A percentile compares a stretch with the other conserved stretches of the same genome.
phyloP scores from a whole-genome alignment of 257 asterid genomes.

The Sherardia arvensis region DNA sequence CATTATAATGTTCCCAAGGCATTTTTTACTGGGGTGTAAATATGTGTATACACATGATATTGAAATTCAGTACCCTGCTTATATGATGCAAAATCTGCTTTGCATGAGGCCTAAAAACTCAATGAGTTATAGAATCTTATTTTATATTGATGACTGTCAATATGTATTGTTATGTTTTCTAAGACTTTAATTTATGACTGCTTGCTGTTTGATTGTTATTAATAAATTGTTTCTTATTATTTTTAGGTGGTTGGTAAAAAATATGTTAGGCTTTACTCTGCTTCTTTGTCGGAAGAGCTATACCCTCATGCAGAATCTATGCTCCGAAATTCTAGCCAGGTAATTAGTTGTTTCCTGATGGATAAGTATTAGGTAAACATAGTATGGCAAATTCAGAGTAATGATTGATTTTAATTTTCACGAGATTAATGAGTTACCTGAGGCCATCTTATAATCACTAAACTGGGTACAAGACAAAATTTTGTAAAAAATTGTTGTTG shows the following conservation, averaged over 20 bases:
- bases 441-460: neutral
- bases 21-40: neutral
- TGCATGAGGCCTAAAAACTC: neutral
- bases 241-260: slow-evolving; percentile 50
- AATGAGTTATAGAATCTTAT: neutral
- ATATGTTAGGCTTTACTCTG: slow-evolving; percentile 50
- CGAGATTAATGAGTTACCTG: neutral
- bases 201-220: neutral
- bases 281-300: slow-evolving; percentile 51
- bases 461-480: neutral
- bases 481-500: neutral
- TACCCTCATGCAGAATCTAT: slow-evolving; percentile 56
- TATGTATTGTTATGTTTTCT: neutral
- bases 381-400: neutral
- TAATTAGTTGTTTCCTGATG: slow-evolving; percentile 15
- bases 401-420: neutral
- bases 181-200: neutral
- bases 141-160: neutral
- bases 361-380: neutral
- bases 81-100: neutral
- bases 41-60: neutral
- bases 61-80: neutral
- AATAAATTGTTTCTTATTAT: slow-evolving; percentile 1
- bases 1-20: neutral
- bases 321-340: slow-evolving; percentile 97